Conservation (phyloP, 2,329 filamentous ascomycete species). For the Hymenoscyphus linearis region DNA sequence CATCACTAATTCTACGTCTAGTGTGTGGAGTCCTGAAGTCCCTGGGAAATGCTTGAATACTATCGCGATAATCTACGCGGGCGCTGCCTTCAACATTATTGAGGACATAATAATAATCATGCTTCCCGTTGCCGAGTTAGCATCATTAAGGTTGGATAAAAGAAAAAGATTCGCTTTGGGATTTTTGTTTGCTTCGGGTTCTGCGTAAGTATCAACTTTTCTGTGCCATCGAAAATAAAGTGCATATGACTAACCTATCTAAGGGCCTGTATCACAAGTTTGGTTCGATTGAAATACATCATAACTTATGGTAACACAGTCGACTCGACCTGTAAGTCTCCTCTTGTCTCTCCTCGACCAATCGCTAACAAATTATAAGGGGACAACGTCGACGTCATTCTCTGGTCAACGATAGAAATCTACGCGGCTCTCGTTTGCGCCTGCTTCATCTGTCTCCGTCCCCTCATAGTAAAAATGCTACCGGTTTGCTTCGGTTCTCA, state of each 20-base stretch:
- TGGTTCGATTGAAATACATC: constrained; percentile 60
- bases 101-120: constrained; percentile 64
- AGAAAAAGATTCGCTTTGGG: constrained; percentile 63
- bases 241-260: constrained; percentile 6
- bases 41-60: constrained; percentile 50
- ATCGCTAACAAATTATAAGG: neutral
- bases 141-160: constrained; percentile 54
- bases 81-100: constrained; percentile 62
- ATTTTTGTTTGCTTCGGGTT: constrained; percentile 61
- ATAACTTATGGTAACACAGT: constrained; percentile 28
- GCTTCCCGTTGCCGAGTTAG: constrained; percentile 58
- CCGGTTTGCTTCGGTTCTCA: constrained; percentile 13
- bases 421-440: constrained; percentile 23
- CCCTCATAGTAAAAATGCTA: constrained; percentile 15
- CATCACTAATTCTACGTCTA: neutral
- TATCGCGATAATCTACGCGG: constrained; percentile 59
- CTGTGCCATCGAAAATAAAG: neutral
- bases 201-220: constrained; percentile 47
- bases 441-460: constrained; percentile 19
- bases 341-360: neutral
- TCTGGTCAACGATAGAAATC: constrained; percentile 13
- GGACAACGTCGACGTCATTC: constrained; percentile 14
- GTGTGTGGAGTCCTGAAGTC: constrained; percentile 17
- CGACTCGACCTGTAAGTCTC: constrained; percentile 20
- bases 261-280: constrained; percentile 45